phyloP scores from a whole-genome alignment of 1,139 yeast genomes.

The Candida sanyaensis region DNA sequence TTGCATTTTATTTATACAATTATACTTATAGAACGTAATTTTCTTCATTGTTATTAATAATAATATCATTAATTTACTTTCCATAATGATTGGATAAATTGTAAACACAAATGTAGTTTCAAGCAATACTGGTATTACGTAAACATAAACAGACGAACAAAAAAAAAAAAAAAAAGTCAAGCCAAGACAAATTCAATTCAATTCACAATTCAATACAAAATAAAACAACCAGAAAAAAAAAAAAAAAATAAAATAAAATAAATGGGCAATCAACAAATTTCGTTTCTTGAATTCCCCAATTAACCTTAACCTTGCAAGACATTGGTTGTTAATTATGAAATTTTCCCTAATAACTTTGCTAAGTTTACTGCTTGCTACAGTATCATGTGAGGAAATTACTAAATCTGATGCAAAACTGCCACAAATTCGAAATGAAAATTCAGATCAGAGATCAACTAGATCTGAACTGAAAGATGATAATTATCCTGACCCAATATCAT shows the following conservation, averaged over 20 bases:
- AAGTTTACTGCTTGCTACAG: background rate
- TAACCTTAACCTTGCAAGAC: background rate
- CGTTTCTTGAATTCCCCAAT: background rate
- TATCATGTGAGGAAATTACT: background rate
- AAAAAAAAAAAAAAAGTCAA: too few relatives aligned
- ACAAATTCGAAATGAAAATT: background rate
- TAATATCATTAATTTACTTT: background rate
- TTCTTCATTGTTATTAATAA: too few relatives aligned
- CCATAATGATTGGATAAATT: background rate
- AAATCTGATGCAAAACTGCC: background rate
- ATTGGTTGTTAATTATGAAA: constrained; percentile 2
- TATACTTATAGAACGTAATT: background rate
- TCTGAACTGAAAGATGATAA: constrained; percentile 11
- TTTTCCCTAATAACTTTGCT: constrained; percentile 3
- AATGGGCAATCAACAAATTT: constrained; percentile 7
- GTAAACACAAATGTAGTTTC: background rate
- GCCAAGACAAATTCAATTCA: too few relatives aligned
- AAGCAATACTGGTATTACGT: too few relatives aligned
- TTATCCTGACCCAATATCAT: constrained; percentile 27
- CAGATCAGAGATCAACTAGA: constrained; percentile 5
- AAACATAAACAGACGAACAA: background rate
- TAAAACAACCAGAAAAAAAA: background rate
- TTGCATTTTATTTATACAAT: background rate
- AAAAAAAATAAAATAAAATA: too few relatives aligned
- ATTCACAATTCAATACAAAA: background rate